These are phyloP conservation scores for Talaromyces atroroseus DNA, from an alignment of 2,329 filamentous ascomycete genomes.

Conservation along the genomic window DNA sequence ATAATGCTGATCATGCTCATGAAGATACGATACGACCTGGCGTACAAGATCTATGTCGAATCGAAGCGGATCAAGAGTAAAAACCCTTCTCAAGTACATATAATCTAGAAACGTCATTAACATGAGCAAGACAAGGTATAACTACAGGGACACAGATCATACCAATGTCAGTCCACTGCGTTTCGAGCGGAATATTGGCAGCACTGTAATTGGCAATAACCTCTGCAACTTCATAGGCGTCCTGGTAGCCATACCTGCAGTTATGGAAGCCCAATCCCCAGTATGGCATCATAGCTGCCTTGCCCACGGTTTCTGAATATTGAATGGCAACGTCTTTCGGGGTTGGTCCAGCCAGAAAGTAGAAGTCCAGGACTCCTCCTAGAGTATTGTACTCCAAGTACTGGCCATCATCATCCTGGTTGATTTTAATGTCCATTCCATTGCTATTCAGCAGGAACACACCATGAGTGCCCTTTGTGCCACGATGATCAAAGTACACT, in stretches of 20 bases:
- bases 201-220: conserved; percentile 40
- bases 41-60: conserved; percentile 48
- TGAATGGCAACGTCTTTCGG: conserved; percentile 56
- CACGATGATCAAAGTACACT: conserved; percentile 68
- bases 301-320: conserved; percentile 53
- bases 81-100: conserved; percentile 34
- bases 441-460: conserved; percentile 69
- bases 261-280: conserved; percentile 60
- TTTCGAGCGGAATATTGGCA: conserved; percentile 40
- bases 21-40: conserved; percentile 61
- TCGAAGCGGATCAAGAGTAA: conserved; percentile 35
- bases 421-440: conserved; percentile 71
- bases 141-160: background rate
- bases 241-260: conserved; percentile 59
- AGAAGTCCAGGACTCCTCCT: conserved; percentile 70
- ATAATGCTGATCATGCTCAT: conserved; percentile 62
- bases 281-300: conserved; percentile 59
- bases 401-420: conserved; percentile 56
- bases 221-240: conserved; percentile 42
- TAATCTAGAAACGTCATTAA: conserved; percentile 24
- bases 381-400: conserved; percentile 76
- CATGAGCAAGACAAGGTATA: background rate
- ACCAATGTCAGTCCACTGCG: conserved; percentile 43
- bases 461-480: conserved; percentile 51
- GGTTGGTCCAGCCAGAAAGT: conserved; percentile 57